Percentiles rank a stretch among this genome's conserved stretches.
phyloP scores from a whole-genome alignment of 164 flowering plant species.

The Annona cherimola region DNA sequence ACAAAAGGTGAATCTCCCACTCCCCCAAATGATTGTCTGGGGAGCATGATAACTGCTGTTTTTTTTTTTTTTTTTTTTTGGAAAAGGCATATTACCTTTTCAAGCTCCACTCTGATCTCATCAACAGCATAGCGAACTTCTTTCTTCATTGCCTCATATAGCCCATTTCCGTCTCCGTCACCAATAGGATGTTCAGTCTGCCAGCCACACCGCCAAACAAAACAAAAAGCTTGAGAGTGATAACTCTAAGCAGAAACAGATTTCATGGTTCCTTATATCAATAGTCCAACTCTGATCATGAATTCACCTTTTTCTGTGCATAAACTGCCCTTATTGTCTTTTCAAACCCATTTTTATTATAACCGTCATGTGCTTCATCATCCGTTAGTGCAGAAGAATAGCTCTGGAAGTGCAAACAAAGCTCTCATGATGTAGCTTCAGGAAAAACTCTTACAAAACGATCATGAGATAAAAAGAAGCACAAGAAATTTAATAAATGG shows the following conservation, averaged over 20 bases:
- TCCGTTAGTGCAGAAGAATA: slow-evolving; percentile 86
- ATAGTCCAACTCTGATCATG: not conserved
- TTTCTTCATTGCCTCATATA: slow-evolving; percentile 67
- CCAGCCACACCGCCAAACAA: not conserved
- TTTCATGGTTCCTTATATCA: not conserved
- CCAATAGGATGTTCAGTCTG: slow-evolving; percentile 62
- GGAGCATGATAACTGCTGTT: no score
- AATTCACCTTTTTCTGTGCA: slow-evolving; percentile 57
- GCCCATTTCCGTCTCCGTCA: slow-evolving; percentile 38
- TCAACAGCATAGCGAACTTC: slow-evolving; percentile 80
- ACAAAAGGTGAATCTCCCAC: no score
- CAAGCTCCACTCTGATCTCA: slow-evolving; percentile 64
- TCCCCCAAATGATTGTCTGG: no score
- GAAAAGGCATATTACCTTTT: slow-evolving; percentile 34
- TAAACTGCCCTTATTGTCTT: slow-evolving; percentile 60
- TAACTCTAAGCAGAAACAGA: not conserved
- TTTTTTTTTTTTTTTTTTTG: no score
- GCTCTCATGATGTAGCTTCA: not conserved
- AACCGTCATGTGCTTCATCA: slow-evolving; percentile 64
- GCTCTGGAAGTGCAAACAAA: slow-evolving; percentile 49
- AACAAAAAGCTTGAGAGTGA: slow-evolving; percentile 3
- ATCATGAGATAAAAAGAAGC: not conserved
- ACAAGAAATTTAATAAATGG: not conserved
- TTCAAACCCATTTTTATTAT: slow-evolving; percentile 41
- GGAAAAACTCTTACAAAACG: not conserved